Conservation (phyloP, 495 filamentous ascomycete species). For the Aspergillus homomorphus region DNA sequence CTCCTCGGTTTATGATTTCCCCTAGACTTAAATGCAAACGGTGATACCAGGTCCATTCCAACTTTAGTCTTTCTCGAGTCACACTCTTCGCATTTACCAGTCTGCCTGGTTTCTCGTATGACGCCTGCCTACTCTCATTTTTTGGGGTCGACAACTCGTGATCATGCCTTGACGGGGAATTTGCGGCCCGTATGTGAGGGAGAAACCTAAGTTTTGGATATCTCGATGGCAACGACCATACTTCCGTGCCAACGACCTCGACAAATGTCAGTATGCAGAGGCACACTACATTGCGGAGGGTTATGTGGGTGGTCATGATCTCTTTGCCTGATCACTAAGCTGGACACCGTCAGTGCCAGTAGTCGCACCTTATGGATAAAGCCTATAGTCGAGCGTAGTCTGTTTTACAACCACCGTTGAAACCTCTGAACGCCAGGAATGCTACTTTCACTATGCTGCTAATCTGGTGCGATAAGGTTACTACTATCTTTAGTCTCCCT, state of each 20-base stretch:
- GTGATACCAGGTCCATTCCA: constrained; percentile 16
- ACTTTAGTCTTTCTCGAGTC: neutral
- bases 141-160: constrained; percentile 6
- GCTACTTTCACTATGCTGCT: neutral
- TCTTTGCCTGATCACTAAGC: neutral
- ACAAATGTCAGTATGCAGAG: neutral
- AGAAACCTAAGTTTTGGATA: neutral
- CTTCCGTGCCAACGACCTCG: neutral
- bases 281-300: neutral
- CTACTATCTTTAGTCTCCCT: too few species aligned
- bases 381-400: neutral
- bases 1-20: constrained; percentile 12
- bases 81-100: neutral
- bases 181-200: constrained; percentile 15
- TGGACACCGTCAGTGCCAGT: neutral
- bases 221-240: neutral
- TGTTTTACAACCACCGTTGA: neutral
- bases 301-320: neutral
- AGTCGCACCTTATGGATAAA: neutral
- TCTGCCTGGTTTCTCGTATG: neutral
- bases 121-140: too few species aligned
- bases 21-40: constrained; percentile 24
- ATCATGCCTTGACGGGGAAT: constrained; percentile 15
- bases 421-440: neutral
- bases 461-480: neutral